A percentile compares a stretch with the other conserved stretches of the same genome.
phyloP scores from a whole-genome alignment of 176 grass and related monocot species.

The Puccinellia tenuiflora region DNA sequence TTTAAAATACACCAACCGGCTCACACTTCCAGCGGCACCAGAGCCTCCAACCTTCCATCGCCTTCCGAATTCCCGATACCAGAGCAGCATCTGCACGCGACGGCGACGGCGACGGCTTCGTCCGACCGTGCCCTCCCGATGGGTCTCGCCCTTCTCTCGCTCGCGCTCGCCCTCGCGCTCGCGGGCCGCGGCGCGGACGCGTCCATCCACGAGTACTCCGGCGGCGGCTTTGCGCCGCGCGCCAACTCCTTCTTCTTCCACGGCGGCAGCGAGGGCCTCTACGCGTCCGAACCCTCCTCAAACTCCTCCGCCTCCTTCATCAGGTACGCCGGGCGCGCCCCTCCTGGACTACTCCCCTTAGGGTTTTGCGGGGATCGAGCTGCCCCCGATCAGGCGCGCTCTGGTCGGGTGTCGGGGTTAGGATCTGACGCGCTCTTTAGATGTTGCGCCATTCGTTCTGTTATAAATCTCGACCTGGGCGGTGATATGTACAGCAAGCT shows the following conservation, averaged over 20 bases:
- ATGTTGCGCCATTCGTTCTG: background rate
- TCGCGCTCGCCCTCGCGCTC: constrained; percentile 31
- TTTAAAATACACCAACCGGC: constrained; percentile 15
- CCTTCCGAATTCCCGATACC: background rate
- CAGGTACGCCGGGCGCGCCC: constrained; percentile 27
- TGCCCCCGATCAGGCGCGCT: background rate
- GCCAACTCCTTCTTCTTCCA: constrained; percentile 99
- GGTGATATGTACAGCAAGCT: background rate
- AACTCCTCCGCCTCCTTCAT: constrained; percentile 71
- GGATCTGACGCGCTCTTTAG: constrained; percentile 11
- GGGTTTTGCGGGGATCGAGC: constrained; percentile 27
- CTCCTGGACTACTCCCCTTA: background rate
- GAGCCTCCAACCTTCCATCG: constrained; percentile 11
- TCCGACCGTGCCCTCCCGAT: background rate
- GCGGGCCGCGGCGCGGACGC: constrained; percentile 34
- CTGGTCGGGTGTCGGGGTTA: background rate
- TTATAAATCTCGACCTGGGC: constrained; percentile 4
- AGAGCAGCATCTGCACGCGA: background rate
- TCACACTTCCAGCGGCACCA: constrained; percentile 4
- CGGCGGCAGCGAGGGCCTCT: constrained; percentile 95
- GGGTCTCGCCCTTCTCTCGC: constrained; percentile 22
- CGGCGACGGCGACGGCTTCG: constrained; percentile 2
- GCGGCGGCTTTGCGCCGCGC: constrained; percentile 63
- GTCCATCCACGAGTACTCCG: constrained; percentile 86
- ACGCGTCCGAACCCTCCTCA: constrained; percentile 54